Conservation (phyloP, 2,329 filamentous ascomycete genomes). For the Periglandula ipomoeae region DNA sequence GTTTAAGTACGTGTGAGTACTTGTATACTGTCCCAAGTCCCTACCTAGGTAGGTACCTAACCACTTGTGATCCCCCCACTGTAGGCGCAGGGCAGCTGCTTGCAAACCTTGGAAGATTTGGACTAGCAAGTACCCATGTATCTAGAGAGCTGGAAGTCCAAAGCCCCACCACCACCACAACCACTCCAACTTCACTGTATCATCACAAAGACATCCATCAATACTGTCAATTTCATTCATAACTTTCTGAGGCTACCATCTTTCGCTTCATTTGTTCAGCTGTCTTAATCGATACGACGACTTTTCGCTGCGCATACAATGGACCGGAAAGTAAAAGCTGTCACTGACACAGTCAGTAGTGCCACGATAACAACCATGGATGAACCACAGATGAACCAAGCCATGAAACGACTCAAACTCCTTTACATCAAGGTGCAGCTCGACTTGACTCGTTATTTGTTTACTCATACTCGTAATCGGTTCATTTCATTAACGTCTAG, state of each 20-base stretch:
- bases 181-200: not conserved
- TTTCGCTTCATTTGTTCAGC: not conserved
- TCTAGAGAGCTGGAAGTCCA: no score
- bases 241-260: no score
- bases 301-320: not conserved
- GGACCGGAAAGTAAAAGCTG: conserved; percentile 5
- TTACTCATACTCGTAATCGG: no score
- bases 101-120: no score
- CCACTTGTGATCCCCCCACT: no score
- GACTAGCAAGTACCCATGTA: no score
- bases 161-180: not conserved
- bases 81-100: no score
- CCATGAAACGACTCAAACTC: conserved; percentile 41
- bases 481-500: not conserved
- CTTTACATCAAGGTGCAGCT: conserved; percentile 43
- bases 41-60: no score
- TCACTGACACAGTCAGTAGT: not conserved
- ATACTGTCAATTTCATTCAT: not conserved
- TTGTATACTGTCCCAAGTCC: no score
- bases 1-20: no score
- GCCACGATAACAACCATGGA: conserved; percentile 27
- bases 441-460: no score
- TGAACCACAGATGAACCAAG: conserved; percentile 40
- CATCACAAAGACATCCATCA: not conserved
- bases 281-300: not conserved